Base-by-base conservation (phyloP, 2,329 filamentous ascomycete species). In the Hortaea sp. region DNA sequence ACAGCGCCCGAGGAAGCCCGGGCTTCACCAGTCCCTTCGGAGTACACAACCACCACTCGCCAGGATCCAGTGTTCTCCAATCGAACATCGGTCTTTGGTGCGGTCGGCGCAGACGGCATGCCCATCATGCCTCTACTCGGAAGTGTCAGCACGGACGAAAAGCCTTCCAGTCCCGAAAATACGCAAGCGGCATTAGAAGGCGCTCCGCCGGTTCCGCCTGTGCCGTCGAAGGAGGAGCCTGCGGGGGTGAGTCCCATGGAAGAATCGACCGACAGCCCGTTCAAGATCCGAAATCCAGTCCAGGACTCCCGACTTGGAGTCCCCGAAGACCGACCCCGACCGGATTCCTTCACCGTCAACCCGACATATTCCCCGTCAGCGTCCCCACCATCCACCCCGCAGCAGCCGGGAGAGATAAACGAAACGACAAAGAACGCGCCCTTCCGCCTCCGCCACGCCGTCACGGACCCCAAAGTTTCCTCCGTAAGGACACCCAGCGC, bases 81-180 rank as follows among this genome's bases (percentile, higher is more conserved):
- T 37, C 35, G 51, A 27, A 45, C 41, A 13, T 53, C 51, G 11
- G 34, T 53, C n/a, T 44, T 53, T n/a, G 51, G 51, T 9, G 42
- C 46, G 9, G 42, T 61, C 6, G 58, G 58, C 29, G 56, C 57
- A 34, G 58, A 61, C 49, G 58, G 58, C 12, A 59, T 61, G 58
- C 58, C 58, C 34, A 55, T 53, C 32, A 47, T 52, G 41, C 53
- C 55, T 6, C 52, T 53, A 39, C 31, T 39, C 41, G 35, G 37
- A 29, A 35, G 37, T 9, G 30, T 39, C 37, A 39, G 13, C 10
- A 39, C 37, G 10, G 9, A 12, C 10, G 37, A 39, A 39, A n/a
- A 10, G 10, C 37, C 9, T 2, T n/a, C 37, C 11, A 27, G 13
- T 20, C 9, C 37, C 37, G 37, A n/a, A 7, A 7, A n/a, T 7